Evolutionary conservation across 306 rosid genomes (phyloP), one percentile per base, ranked within the genome.

Genomic region (Quercus wislizeni): DNA sequence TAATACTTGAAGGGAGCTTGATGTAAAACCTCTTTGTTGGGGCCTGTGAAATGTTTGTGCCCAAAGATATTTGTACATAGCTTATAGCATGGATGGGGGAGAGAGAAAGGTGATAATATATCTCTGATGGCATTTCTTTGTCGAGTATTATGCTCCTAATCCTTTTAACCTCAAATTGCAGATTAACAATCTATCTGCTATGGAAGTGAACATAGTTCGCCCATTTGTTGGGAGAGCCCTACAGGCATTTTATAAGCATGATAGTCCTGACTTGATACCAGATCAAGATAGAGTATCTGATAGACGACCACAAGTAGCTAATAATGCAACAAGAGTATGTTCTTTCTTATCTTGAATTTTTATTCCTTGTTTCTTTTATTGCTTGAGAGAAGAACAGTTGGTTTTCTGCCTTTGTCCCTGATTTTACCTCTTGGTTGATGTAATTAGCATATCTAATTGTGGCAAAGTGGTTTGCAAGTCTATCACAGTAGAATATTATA

Each of bases 171-270:
- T 81, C 78, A 38, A 49, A 41, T 62, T 76, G 81, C 90, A 95
- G 99, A 93, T 91, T 12, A 92, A 91, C 76, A 91, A 95, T 78
- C 90, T 92, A 58, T 93, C 99, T 3, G 98, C 98, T 14, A 95
- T 93, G 99, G 99, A 95, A 86, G 99, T 95, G 78, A 95, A 95
- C 83, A 86, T 95, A 76, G 96, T 93, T 80, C 96, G 98, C 21
- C 99, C 99, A 59, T 95, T 95, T 79, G 90, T 95, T 19, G 90
- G 97, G 70, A 91, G 96, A 91, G 92, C 98, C 33, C 84, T 95
- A 55, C 98, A 91, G 69, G 94, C 94, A 58, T 93, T 95, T 79
- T 90, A 89, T 85, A 93, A 93, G 88, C 99, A 91, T 59, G 97
- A 92, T 74, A 89, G 92, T 86, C 90, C 98, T 68, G 96, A 91